Evolutionary conservation across 2,329 filamentous ascomycete species (phyloP), one percentile per base, ranked within the genome.

Genomic region (Lithohypha guttulata): DNA sequence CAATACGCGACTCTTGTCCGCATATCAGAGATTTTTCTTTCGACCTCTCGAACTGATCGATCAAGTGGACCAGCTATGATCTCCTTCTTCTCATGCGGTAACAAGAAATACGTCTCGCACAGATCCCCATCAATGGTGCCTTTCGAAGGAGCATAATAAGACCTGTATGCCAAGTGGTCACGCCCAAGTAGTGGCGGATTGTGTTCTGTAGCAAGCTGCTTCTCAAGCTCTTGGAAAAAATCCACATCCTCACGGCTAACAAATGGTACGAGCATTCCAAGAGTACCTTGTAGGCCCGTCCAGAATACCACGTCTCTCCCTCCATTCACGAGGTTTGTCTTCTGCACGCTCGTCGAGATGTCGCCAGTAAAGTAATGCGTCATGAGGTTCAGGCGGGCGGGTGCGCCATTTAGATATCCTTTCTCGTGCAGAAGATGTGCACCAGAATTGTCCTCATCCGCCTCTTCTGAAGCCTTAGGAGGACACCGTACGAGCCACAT

Each of bases 81-180:
- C 62, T 85, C 79, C 70, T 95, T 94, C 68, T 84, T 87, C 54
- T 95, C 89, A 51, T 79, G 81, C 18, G 81, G 73, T 44, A 98
- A 68, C 43, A 91, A 65, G 42, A 85, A 76, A 62, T 85, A 98
- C 51, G 86, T 75, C 68, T 99, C 91, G 54, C 91, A 94, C 27
- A 99, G 68, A 63, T 99, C 91, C 19, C 91, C 91, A 61, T 99
- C 91, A 53, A 99, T 94, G 19, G 93, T 79, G 6, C 87, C 87
- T 70, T 98, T 98, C 28, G 93, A 85, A 0, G 91, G 93, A 5
- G 84, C 85, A 59, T 96, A 98, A 63, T 96, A 98, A 48, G 86
- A 79, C 47, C 93, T 75, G 60, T 93, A 99, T 55, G 94, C 93
- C 31, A 99, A 69, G 61, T 99, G 91, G 59, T 98, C 93, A 49